Base-by-base conservation (phyloP, 441 rosid genomes). In the Jatropha multifida region DNA sequence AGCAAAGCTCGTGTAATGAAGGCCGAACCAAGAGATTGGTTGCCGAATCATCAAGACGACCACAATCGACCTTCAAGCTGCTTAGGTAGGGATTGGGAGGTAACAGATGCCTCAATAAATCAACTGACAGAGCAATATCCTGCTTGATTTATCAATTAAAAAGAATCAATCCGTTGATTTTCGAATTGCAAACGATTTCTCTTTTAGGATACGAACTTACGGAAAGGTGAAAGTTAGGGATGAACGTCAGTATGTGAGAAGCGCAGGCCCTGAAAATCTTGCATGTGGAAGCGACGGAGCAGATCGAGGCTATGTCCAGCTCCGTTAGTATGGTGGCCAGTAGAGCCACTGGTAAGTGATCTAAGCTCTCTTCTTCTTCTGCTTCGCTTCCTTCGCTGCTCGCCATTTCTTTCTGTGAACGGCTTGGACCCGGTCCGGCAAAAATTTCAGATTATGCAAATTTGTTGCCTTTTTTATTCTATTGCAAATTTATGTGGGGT, bases 31-130 rank as follows among this genome's bases (percentile, higher is more conserved):
- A 71, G 18, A 90, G 63, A 68, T 82, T 80, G 46, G 86, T 83
- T 7, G 94, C 86, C 27, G 88, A 85, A 82, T 93, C 96, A 66
- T 86, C 86, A 52, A 95, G 94, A 46, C 86, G 86, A 68, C 82
- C 82, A 73, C 98, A 95, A 65, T 93, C 94, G 72, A 91, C 87
- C 86, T 93, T 95, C 76, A 95, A 79, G 83, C 92, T 90, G 74
- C 78, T 81, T 65, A 91, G 86, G 65, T 82, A 70, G 41, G 92
- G 92, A 81, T 95, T 95, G 4, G 86, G 89, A 37, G 87, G 92
- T 83, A 95, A 80, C 76, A 94, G 75, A 66, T 92, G 93, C 71
- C 86, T 79, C 66, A 94, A 85, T 68, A 86, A 82, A 71, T 88
- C 92, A 72, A 77, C 68, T 48, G 96, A 64, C 5, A 86, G 82